Evolutionary conservation across 179 eudicot genomes (phyloP).

Genomic region (Sideroxylon spinosum): DNA sequence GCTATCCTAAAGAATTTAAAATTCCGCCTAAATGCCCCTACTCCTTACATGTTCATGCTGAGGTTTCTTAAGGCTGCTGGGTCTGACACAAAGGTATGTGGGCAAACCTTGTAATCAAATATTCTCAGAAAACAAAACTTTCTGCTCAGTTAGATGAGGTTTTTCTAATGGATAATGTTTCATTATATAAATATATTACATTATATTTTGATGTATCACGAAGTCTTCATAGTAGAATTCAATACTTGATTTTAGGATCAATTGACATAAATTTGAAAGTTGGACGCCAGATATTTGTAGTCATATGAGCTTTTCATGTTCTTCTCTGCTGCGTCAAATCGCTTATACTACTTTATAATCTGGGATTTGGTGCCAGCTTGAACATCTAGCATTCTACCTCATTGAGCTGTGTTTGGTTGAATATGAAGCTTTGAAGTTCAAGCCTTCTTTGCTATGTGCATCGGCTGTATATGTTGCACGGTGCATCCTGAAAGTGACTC

Average conservation of each 20-base stretch:
- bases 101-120: neutral
- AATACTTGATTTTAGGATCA: neutral
- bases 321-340: neutral
- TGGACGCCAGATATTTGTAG: neutral
- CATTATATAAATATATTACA: neutral
- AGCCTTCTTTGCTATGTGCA: constrained; percentile 83
- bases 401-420: constrained; percentile 78
- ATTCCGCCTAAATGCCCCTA: constrained; percentile 84
- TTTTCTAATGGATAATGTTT: neutral
- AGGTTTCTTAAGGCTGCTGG: constrained; percentile 88
- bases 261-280: neutral
- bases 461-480: constrained; percentile 86
- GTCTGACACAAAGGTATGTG: constrained; percentile 57
- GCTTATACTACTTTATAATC: neutral
- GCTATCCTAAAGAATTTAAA: constrained; percentile 62
- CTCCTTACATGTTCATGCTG: constrained; percentile 89
- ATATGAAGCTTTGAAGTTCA: constrained; percentile 71
- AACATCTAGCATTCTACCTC: constrained; percentile 88
- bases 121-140: neutral
- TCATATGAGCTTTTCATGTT: neutral
- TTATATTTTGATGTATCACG: neutral
- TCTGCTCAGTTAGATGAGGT: neutral
- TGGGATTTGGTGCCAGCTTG: constrained; percentile 45
- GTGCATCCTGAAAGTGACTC: constrained; percentile 53
- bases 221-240: too few species aligned